A percentile compares a stretch with the other conserved stretches of the same genome.
Evolutionary conservation across 2,329 filamentous ascomycete species (phyloP).

Genomic region (Diplodia sapinea): DNA sequence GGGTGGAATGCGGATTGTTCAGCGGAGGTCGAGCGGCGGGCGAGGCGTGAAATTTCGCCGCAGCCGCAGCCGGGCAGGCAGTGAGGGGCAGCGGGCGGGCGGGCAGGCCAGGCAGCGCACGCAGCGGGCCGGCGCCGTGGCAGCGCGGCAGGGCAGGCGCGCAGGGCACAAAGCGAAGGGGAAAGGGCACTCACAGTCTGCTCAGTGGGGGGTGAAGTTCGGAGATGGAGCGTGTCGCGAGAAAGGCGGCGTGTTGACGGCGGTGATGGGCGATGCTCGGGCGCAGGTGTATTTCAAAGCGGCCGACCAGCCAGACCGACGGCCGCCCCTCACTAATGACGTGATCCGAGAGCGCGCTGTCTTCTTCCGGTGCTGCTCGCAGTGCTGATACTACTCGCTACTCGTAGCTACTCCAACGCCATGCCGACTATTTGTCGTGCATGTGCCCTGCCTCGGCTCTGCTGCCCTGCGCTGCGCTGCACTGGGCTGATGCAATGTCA

Average conservation of each 20-base stretch:
- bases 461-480: not conserved
- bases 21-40: slow-evolving; percentile 23
- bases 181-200: slow-evolving; percentile 10
- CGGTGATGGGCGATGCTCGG: slow-evolving; percentile 8
- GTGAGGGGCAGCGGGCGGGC: slow-evolving; percentile 26
- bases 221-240: slow-evolving; percentile 11
- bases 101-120: not conserved
- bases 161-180: not conserved
- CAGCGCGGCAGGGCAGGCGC: not conserved
- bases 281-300: slow-evolving; percentile 29
- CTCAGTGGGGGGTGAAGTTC: slow-evolving; percentile 15
- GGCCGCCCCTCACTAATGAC: slow-evolving; percentile 23
- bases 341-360: slow-evolving; percentile 18
- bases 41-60: slow-evolving; percentile 30
- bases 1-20: slow-evolving; percentile 41
- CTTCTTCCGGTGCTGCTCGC: slow-evolving; percentile 15
- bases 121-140: not conserved
- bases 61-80: slow-evolving; percentile 29
- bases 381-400: not conserved
- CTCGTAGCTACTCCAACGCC: not conserved
- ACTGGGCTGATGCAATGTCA: not conserved
- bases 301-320: slow-evolving; percentile 21
- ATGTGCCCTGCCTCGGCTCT: not conserved
- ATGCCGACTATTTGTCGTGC: not conserved
- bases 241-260: slow-evolving; percentile 1